Base-by-base conservation (phyloP, 2,329 filamentous ascomycete genomes). In the Venturiaceae sp. region DNA sequence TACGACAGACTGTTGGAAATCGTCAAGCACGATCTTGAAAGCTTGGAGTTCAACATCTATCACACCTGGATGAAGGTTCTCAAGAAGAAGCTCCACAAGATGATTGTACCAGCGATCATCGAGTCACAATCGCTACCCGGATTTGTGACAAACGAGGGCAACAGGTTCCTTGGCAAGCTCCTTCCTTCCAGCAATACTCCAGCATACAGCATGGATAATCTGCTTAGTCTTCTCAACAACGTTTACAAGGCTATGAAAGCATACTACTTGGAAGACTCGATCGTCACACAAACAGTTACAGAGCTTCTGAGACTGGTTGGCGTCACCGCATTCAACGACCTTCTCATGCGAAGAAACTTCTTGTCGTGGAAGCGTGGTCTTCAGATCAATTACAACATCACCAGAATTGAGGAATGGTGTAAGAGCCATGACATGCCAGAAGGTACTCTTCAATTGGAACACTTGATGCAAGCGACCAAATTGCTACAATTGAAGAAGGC, bases 31-130 rank as follows among this genome's bases (percentile, higher is more conserved):
- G 94, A 99, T 71, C 80, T 99, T 55, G 94, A 99, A 77, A 96
- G 90, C 74, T 80, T 99, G 63, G 94, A 99, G 76, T 99, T 99
- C 80, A 99, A 99, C 79, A 99, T 99, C 67, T 99, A 99, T 75
- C 94, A 99, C 76, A 99, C 94, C 28, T 99, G 94, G 94, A 99
- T 99, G 94, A 99, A 99, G 81, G 90, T 96, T 59, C 78, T 99
- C 69, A 99, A 99, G 83, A 96, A 96, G 84, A 96, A 95, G 78
- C 82, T 99, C 63, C 90, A 95, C 68, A 97, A 97, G 83, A 99
- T 99, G 94, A 95, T 99, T 68, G 95, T 99, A 57, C 94, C 94
- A 1, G 94, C 94, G 58, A 99, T 99, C 72, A 99, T 99, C 68
- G 94, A 99, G 74, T 97, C 92, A 53, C 94, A 99, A 74, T 97